Conservation (phyloP, 75 land plant genomes). For the Pinus taeda region DNA sequence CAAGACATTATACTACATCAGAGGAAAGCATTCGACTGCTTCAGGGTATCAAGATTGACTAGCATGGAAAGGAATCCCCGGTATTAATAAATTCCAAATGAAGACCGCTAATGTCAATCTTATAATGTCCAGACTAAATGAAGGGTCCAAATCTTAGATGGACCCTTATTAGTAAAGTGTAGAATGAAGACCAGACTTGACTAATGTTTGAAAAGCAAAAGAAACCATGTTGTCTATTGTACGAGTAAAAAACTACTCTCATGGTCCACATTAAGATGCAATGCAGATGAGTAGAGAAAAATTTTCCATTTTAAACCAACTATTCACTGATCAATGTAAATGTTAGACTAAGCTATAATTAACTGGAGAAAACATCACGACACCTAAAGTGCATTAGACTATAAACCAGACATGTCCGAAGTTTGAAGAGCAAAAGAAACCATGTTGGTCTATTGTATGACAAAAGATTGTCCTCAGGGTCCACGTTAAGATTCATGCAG, state of each 20-base stretch:
- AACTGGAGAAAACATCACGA: neutral
- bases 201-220: no score
- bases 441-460: neutral
- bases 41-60: neutral
- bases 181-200: neutral
- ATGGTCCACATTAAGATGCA: no score
- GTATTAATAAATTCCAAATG: neutral
- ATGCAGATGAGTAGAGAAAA: no score
- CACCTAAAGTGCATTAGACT: neutral
- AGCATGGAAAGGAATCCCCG: neutral
- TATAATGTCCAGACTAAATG: neutral
- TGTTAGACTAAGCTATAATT: neutral
- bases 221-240: neutral
- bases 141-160: neutral
- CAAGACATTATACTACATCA: slow-evolving; percentile 1
- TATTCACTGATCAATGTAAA: neutral
- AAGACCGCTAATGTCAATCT: neutral
- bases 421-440: no score
- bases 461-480: neutral
- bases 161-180: neutral
- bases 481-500: no score
- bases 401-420: neutral
- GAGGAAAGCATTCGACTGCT: neutral
- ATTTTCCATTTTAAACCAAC: no score
- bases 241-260: neutral